These are phyloP conservation scores for Aspergillus funiculosus DNA, from an alignment of 495 filamentous ascomycete species.

Conservation along the genomic window DNA sequence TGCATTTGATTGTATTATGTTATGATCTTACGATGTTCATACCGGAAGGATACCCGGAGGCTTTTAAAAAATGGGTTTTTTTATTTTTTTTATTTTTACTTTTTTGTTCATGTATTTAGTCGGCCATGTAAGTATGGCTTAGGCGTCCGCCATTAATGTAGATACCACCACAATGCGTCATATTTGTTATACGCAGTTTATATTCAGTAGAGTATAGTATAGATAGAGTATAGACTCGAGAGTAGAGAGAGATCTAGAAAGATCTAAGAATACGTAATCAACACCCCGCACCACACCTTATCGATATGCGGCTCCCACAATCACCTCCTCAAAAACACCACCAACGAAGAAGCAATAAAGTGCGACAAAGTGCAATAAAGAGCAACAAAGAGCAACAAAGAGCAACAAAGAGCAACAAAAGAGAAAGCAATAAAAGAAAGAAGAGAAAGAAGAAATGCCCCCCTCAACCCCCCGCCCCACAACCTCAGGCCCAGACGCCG, in stretches of 20 bases:
- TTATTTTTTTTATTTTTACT: constrained; percentile 10
- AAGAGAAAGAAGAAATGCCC: constrained; percentile 24
- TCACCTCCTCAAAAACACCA: too few species aligned
- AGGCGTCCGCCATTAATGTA: too few species aligned
- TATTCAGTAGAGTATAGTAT: too few species aligned
- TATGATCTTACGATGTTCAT: constrained; percentile 10
- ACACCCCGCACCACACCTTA: neutral
- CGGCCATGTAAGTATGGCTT: too few species aligned
- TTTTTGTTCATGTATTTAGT: constrained; percentile 21
- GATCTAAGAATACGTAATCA: neutral
- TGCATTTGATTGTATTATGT: constrained; percentile 39
- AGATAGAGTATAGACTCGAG: neutral
- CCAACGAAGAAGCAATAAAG: too few species aligned
- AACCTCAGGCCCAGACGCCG: constrained; percentile 61
- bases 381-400: neutral
- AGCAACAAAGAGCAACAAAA: neutral
- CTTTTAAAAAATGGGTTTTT: constrained; percentile 10
- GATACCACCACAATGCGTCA: too few species aligned
- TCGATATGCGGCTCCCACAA: neutral
- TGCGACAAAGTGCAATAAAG: too few species aligned
- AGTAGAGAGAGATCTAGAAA: neutral
- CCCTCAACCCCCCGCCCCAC: constrained; percentile 49
- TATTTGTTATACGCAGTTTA: neutral
- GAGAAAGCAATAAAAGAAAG: neutral
- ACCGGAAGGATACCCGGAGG: constrained; percentile 15